Percentiles rank a stretch among this genome's conserved stretches.
Conservation (phyloP, 192 early-diverging fungal genomes). For the Thamnidium elegans region DNA sequence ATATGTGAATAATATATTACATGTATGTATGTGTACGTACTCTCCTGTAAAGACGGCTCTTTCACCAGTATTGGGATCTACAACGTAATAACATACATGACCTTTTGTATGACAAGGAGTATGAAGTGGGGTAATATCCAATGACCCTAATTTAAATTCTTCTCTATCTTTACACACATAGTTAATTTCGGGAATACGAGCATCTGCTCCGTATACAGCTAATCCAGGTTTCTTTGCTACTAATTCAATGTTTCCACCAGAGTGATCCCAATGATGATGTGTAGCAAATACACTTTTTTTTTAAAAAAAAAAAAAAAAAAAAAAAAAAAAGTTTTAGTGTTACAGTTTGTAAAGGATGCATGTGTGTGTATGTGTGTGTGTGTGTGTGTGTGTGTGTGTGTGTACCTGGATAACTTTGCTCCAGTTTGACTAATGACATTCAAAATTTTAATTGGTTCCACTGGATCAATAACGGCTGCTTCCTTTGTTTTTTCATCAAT, state of each 20-base stretch:
- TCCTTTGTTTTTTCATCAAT: slow-evolving; percentile 64
- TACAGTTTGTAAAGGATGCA: not conserved
- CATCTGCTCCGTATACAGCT: slow-evolving; percentile 82
- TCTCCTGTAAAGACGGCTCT: slow-evolving; percentile 84
- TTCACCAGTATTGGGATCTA: slow-evolving; percentile 55
- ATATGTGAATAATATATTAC: too few relatives aligned
- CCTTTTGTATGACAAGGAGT: slow-evolving; percentile 89
- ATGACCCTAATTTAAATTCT: slow-evolving; percentile 70
- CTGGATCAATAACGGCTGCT: slow-evolving; percentile 86
- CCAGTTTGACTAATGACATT: slow-evolving; percentile 49
- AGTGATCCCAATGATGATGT: slow-evolving; percentile 92
- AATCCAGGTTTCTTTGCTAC: slow-evolving; percentile 55
- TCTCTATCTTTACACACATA: slow-evolving; percentile 67
- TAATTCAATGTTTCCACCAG: slow-evolving; percentile 72
- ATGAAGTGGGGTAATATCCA: slow-evolving; percentile 68
- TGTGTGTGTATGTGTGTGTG: not conserved
- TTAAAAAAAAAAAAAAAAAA: too few relatives aligned
- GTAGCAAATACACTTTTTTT: slow-evolving; percentile 63
- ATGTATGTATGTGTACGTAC: slow-evolving; percentile 9
- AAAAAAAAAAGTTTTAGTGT: slow-evolving; percentile 4
- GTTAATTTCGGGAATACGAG: slow-evolving; percentile 78
- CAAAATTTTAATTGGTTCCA: slow-evolving; percentile 70
- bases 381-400: not conserved
- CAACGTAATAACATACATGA: slow-evolving; percentile 81
- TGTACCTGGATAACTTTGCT: slow-evolving; percentile 48